Evolutionary conservation across 768 basidiomycete genomes (phyloP), one percentile per base, ranked within the genome.

Genomic region (Suillus discolor): DNA sequence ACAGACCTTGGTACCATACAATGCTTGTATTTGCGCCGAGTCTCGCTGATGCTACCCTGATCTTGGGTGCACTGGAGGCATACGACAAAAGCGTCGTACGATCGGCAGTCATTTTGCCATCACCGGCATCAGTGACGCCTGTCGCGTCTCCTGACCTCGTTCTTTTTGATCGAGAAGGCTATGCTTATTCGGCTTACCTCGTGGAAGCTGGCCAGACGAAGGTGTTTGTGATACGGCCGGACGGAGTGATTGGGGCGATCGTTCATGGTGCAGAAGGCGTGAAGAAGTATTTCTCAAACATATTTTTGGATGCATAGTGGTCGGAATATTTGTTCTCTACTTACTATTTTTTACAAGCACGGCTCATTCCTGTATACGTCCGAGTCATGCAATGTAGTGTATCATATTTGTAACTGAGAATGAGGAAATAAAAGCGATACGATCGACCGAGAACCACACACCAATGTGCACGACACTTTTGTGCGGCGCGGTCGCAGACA

Each of bases 161-260:
- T 15, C 61, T 83, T 13, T 74, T 77, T 42, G 80, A 81, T 66
- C 63, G 64, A 11, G 68, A 69, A 0, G 78, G 78, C 13, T 72
- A 79, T 62, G 81, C 82, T 0, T 75, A 78, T 66, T 68, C 68
- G 4, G 72, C 75, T 1, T 83, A 83, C 69, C 71, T 71, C 54
- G 71, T 76, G 18, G 66, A 64, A 28, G 73, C 74, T 20, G 73
- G 72, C 8, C 77, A 76, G 54, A 68, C 69, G 11, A 67, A 78
- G 18, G 74, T 75, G 6, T 72, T 81, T 34, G 64, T 67, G 9
- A 53, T 84, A n/a, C 84, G 51, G 25, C 51, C 51, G 4, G 51
- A 53, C 1, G 51, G 51, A 28, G 25, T 53, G 8, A 16, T 53
- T 8, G 84, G 83, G 16, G 73, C 71, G 5, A 68, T 77, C 2